Evolutionary conservation across 2,329 filamentous ascomycete genomes (phyloP).

Genomic region (Monosporascus sp.): DNA sequence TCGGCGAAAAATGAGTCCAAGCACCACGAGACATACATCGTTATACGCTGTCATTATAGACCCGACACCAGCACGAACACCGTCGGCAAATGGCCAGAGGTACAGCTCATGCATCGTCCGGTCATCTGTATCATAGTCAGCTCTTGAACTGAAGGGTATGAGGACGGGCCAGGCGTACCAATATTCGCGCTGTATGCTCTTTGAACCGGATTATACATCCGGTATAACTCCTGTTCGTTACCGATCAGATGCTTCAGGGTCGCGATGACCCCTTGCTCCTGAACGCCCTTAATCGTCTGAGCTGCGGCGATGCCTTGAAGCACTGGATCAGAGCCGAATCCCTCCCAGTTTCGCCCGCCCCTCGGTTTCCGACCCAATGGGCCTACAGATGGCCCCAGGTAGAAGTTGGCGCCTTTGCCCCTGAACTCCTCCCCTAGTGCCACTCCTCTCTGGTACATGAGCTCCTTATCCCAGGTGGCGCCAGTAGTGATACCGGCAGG

Average conservation of each 20-base stretch:
- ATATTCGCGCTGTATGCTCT: constrained; percentile 60
- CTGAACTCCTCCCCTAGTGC: constrained; percentile 67
- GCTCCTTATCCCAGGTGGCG: constrained; percentile 68
- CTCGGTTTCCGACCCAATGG: constrained; percentile 67
- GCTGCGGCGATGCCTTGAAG: constrained; percentile 51
- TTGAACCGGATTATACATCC: constrained; percentile 51
- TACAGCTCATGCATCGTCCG: constrained; percentile 63
- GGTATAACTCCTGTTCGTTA: constrained; percentile 48
- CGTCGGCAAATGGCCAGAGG: constrained; percentile 75
- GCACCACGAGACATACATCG: constrained; percentile 32
- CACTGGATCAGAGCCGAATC: constrained; percentile 65
- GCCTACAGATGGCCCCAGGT: constrained; percentile 66
- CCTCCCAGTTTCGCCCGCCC: constrained; percentile 72
- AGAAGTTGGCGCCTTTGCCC: constrained; percentile 68
- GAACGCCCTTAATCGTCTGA: constrained; percentile 51
- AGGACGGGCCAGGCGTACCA: constrained; percentile 37
- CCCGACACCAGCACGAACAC: constrained; percentile 70
- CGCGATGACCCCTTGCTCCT: constrained; percentile 51
- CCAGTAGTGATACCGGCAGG: constrained; percentile 74
- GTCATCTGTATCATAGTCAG: constrained; percentile 19
- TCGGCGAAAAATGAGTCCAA: neutral
- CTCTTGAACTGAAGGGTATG: neutral
- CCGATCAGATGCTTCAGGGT: constrained; percentile 54
- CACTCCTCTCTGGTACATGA: constrained; percentile 64
- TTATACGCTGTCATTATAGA: constrained; percentile 83